Base-by-base conservation (phyloP, 345 rosid species). In the Camelina sativa region DNA sequence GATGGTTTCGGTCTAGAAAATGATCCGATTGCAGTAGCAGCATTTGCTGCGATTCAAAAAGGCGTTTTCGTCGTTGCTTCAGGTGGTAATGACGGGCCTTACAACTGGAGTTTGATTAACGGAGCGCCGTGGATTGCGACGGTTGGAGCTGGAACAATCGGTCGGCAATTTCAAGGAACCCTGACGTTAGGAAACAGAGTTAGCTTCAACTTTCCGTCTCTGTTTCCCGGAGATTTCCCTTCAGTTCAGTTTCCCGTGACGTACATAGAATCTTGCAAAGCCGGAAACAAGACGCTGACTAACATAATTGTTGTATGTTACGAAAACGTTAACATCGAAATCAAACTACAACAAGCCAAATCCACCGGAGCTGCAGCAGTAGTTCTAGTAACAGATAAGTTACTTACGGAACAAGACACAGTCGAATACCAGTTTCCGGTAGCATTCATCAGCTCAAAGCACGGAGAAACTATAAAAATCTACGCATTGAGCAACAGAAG, bases 51-150 rank as follows among this genome's bases (percentile, higher is more conserved):
- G 2, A 17, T 80, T 1, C 85, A 83, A 64, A 86, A 71, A 65
- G 86, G 87, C 6, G 80, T 90, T 22, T 8, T 83, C 5, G 83
- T 88, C 3, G 78, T 84, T 12, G 82, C 91, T 6, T 73, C 91
- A 0, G 73, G 86, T 3, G 89, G 90, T 54, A 90, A 90, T 47
- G 87, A 84, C 4, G 93, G 90, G 3, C 80, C 84, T 12, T 48
- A n/a, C 12, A 57, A 71, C 22, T 80, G 85, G 74, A 74, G 76
- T 66, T 68, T 81, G 71, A 74, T 76, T 69, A 85, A 85, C 65
- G 88, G 83, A 47, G 79, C 80, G 1, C 86, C 88, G 4, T 85
- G 88, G 88, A 30, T 71, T 9, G 64, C 74, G 62, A 83, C 86
- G 11, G 83, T 85, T 43, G 86, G 70, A 47, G 86, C 84, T 0